Evolutionary conservation across 352 stramenopile species (phyloP), one percentile per base, ranked within the genome.

Genomic region (Phytophthora brassicae): DNA sequence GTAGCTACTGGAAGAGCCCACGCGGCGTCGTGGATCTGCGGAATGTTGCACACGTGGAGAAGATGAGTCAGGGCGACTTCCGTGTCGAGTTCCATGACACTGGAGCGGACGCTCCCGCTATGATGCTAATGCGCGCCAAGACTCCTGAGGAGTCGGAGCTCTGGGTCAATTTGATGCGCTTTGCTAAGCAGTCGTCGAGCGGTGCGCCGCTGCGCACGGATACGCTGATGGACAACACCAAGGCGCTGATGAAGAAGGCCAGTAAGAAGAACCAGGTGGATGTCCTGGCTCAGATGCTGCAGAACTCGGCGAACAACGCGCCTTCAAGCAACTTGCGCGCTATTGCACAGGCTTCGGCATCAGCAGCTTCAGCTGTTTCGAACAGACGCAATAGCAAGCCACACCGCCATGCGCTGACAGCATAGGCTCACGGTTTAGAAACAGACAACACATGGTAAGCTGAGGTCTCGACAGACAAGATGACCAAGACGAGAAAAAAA

Each of bases 1-100:
- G 84, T 31, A 94, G 82, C 66, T 94, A 92, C 69, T 94, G 84
- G 84, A 92, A 90, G 68, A 75, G 74, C 8, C 71, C 70, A n/a
- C 77, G 84, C 29, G 84, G 84, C 6, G 68, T 80, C n/a, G 49
- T 93, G n/a, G 84, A 93, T 49, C 54, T 93, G 43, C 76, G 80
- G 17, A 77, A 72, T 16, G 79, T 91, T 20, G 66, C 72, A 1
- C 74, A 75, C 54, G 63, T 93, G 33, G 78, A 88, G 54, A 79
- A 77, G 52, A 89, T 93, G 74, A 90, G 83, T 53, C 76, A 80
- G 23, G 62, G 66, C 2, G 84, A 91, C 65, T 83, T 93, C 45
- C 83, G 80, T 28, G 26, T 93, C 22, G 76, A 89, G 57, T 89
- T 89, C 62, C 69, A 57, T 22, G 60, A 70, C 43, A 73, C 62